These are phyloP conservation scores for Pinus tabuliformis DNA, from an alignment of 75 land plant genomes.

Conservation along the genomic window DNA sequence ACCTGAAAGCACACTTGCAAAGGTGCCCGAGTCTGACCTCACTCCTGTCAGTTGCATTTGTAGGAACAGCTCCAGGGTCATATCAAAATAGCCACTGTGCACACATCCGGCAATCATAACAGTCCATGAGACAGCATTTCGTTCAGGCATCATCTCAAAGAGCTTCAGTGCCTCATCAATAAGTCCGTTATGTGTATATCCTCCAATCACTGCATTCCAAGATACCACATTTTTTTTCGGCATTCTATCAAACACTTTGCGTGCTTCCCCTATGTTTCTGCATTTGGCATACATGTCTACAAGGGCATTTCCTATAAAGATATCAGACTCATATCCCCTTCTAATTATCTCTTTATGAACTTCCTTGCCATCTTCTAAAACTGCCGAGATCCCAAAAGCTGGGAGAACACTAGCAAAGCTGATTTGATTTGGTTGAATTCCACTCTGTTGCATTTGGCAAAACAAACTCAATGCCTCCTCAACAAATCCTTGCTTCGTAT, in stretches of 20 bases:
- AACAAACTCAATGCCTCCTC: conserved; percentile 10
- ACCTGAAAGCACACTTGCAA: conserved; percentile 10
- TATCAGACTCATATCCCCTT: conserved; percentile 12
- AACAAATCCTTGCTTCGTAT: conserved; percentile 12
- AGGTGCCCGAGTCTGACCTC: conserved; percentile 1
- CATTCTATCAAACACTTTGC: conserved; percentile 36
- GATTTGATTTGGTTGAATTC: not conserved
- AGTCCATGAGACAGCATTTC: too few relatives aligned
- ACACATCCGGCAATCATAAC: too few relatives aligned
- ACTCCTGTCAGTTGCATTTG: conserved; percentile 23
- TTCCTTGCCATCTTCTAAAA: not conserved
- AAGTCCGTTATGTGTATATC: conserved; percentile 23
- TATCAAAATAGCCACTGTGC: too few relatives aligned
- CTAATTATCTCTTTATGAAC: conserved; percentile 8
- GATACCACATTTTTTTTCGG: conserved; percentile 35
- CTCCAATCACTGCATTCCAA: conserved; percentile 42
- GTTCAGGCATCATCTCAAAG: conserved; percentile 14
- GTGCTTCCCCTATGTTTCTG: conserved; percentile 16
- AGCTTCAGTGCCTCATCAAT: conserved; percentile 18
- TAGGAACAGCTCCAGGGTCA: conserved; percentile 16
- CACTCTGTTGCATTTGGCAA: conserved; percentile 14
- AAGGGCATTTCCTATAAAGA: conserved; percentile 31
- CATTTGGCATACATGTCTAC: conserved; percentile 35
- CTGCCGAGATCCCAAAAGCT: conserved; percentile 7
- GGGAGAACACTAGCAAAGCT: conserved; percentile 15